Evolutionary conservation across 768 basidiomycete species (phyloP), one percentile per base, ranked within the genome.

Genomic region (Clitopilus hobsonii): DNA sequence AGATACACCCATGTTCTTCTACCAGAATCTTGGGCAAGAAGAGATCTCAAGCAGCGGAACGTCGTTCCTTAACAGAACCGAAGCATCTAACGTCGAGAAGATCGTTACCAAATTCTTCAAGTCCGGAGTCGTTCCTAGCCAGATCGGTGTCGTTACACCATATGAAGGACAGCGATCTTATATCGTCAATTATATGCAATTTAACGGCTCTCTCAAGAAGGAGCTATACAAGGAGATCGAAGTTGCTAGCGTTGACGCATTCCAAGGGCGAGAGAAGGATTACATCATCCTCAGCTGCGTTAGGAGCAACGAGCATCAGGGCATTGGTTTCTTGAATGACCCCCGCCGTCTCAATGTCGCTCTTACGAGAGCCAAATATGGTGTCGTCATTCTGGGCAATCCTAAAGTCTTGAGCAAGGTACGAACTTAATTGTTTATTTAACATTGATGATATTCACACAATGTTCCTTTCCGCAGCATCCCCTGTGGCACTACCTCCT

Each of bases 61-160:
- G 1, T 98, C 95, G 11, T 99, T 98, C 82, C 78, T 99, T 61
- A 98, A 99, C 24, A 92, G 96, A 68, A 99, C 97, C 28, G 97
- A 99, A 69, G 94, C 97, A 1, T 94, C 94, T 20, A 98, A 99
- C 62, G 97, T 98, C 26, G 97, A 99, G 74, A 99, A 98, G 82
- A 99, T 99, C 60, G 96, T 98, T 38, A 99, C 97, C 54, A 97
- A 98, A 68, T 98, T 98, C 78, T 99, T 99, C 91, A 97, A 97
- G 71, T 93, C 96, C 0, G 97, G 97, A 30, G 97, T 99, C 25
- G 80, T 96, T 30, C 96, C 97, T 10, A 80, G 77, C 54, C 96
- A 99, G 66, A 99, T 99, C 63, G 97, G 97, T 58, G 92, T 99
- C 58, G 94, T 99, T 65, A 99, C 97, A 1, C 97, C 97, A 0